Evolutionary conservation across 2,329 filamentous ascomycete species (phyloP).

Genomic region (Trichoderma hamatum): DNA sequence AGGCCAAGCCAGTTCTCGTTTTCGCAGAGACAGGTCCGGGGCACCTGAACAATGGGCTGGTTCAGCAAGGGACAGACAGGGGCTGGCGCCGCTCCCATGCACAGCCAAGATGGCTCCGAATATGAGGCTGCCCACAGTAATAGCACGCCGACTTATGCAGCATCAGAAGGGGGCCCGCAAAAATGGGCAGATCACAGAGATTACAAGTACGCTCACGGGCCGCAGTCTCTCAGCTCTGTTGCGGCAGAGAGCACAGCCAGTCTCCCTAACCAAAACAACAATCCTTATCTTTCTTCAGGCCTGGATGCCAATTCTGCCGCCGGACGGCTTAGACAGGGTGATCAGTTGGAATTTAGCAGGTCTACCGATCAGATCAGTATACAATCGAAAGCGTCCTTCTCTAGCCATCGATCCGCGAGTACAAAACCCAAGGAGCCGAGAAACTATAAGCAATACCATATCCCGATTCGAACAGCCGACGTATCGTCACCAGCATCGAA

Average conservation of each 20-base stretch:
- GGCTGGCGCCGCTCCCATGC: conserved; percentile 16
- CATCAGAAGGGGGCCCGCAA: conserved; percentile 20
- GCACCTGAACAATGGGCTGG: conserved; percentile 9
- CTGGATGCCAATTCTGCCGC: conserved; percentile 20
- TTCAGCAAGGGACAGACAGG: conserved; percentile 19
- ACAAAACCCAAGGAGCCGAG: conserved; percentile 7
- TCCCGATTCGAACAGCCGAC: conserved; percentile 45
- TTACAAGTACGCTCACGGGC: conserved; percentile 8
- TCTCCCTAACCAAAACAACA: conserved; percentile 8
- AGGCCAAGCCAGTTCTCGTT: conserved; percentile 4
- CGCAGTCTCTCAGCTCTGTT: conserved; percentile 2
- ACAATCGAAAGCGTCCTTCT: neutral
- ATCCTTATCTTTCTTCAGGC: conserved; percentile 21
- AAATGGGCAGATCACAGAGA: conserved; percentile 18
- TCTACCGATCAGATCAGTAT: conserved; percentile 22
- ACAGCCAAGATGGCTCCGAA: conserved; percentile 19
- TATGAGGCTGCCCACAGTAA: conserved; percentile 15
- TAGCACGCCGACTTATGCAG: conserved; percentile 15
- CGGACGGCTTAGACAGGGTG: conserved; percentile 22
- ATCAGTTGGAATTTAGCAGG: conserved; percentile 23
- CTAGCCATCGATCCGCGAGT: neutral
- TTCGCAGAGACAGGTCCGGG: conserved; percentile 7
- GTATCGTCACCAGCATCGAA: conserved; percentile 42
- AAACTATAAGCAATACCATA: conserved; percentile 43
- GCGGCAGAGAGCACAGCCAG: conserved; percentile 6